Evolutionary conservation across 129 eudicot species (phyloP).

Genomic region (Arctium lappa): DNA sequence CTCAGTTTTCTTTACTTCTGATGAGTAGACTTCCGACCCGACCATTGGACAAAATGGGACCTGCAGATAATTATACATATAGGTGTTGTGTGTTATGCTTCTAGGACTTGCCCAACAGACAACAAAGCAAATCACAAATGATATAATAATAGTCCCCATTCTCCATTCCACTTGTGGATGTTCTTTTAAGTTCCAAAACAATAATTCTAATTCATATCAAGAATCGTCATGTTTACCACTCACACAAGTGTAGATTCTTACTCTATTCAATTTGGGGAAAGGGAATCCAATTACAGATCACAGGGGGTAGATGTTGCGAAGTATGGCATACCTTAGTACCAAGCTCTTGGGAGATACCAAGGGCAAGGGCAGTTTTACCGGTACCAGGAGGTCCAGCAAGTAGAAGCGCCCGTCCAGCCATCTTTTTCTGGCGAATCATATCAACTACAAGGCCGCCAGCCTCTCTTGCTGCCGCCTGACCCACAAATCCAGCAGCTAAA

Average conservation of each 20-base stretch:
- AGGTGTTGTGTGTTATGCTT: not conserved
- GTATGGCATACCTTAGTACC: slow-evolving; percentile 73
- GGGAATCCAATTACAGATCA: not conserved
- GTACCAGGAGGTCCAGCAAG: slow-evolving; percentile 99
- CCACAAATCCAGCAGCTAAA: slow-evolving; percentile 96
- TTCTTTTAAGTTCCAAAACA: not conserved
- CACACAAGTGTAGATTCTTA: not conserved
- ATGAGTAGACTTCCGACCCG: slow-evolving; percentile 98
- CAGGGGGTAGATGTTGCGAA: not conserved
- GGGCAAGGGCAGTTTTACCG: slow-evolving; percentile 97
- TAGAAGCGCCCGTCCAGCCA: slow-evolving; percentile 91
- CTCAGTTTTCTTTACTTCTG: slow-evolving; percentile 98
- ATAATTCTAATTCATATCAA: not conserved
- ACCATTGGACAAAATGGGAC: slow-evolving; percentile 99
- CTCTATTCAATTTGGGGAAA: not conserved
- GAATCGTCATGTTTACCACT: not conserved
- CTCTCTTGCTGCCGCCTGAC: slow-evolving; percentile 90
- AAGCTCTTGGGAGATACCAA: slow-evolving; percentile 92
- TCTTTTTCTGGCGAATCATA: slow-evolving; percentile 96
- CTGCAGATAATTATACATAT: slow-evolving; percentile 25
- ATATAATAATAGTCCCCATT: not conserved
- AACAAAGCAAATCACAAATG: not conserved
- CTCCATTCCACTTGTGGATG: not conserved
- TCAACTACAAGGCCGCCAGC: slow-evolving; percentile 96
- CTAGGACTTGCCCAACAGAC: not conserved